Percentiles rank a stretch among this genome's conserved stretches.
These are phyloP conservation scores for Penicillium egyptiacum DNA, from an alignment of 495 filamentous ascomycete species.

Conservation along the genomic window DNA sequence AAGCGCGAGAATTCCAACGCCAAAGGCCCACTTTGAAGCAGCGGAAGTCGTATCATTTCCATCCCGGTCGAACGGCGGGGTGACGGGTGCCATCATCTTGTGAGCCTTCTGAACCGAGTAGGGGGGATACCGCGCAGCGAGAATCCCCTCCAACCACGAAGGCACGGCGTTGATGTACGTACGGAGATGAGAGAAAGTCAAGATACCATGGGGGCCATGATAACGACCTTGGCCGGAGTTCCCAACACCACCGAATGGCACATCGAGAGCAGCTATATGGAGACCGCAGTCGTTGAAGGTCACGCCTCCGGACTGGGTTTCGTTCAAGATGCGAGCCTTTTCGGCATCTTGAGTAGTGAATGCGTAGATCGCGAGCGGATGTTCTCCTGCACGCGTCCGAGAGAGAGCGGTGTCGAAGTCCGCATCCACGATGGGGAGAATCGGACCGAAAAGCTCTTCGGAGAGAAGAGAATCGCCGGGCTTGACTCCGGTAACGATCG, in stretches of 20 bases:
- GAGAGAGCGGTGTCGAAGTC: conserved; percentile 70
- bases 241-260: conserved; percentile 83
- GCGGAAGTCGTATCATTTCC: conserved; percentile 37
- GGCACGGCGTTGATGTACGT: conserved; percentile 43
- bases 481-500: conserved; percentile 68
- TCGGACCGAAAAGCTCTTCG: conserved; percentile 83
- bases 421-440: conserved; percentile 71
- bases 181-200: conserved; percentile 72
- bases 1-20: conserved; percentile 18
- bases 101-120: conserved; percentile 54
- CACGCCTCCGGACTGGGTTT: conserved; percentile 68
- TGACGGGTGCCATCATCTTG: conserved; percentile 52
- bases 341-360: conserved; percentile 69
- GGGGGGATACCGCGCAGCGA: conserved; percentile 71
- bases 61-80: conserved; percentile 74
- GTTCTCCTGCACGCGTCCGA: conserved; percentile 62
- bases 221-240: conserved; percentile 74
- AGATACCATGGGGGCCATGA: conserved; percentile 72
- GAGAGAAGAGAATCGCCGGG: conserved; percentile 65
- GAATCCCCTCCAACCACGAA: conserved; percentile 54
- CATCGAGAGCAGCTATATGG: conserved; percentile 59
- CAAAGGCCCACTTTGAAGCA: conserved; percentile 17
- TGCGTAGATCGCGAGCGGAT: conserved; percentile 67
- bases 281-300: conserved; percentile 75
- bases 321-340: conserved; percentile 59